Evolutionary conservation across 1,139 yeast genomes (phyloP), one percentile per base, ranked within the genome.

Genomic region (Kluyveromyces sp.): DNA sequence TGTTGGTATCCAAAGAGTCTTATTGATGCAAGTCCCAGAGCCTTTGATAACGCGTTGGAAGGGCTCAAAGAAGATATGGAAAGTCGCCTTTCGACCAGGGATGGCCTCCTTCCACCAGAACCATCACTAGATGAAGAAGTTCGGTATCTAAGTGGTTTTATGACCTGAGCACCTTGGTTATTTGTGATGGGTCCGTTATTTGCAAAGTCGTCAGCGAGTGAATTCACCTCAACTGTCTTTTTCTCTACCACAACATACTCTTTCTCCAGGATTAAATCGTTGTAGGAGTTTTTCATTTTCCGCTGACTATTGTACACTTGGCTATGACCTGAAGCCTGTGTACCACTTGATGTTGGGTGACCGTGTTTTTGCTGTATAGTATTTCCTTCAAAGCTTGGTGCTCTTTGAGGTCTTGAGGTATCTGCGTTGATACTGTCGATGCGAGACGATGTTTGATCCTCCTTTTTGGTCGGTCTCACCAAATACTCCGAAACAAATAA

Each of bases 181-280:
- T 38, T 38, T 4, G 41, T 31, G 4, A 22, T 38, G 43, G 76
- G 67, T 0, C 85, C 84, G 2, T 83, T 80, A 50, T 74, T 74
- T 2, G 85, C 92, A 44, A 89, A 69, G 60, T 88, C 95, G 63
- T 92, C 97, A 8, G 97, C 97, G 45, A 92, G 70, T 1, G 95
- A 94, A 66, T 92, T 92, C 9, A 92, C 95, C 62, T 92, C 97
- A 3, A 92, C 96, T 0, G 94, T 87, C 43, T 94, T 75, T 63
- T 88, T 89, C 61, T 92, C 97, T 20, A 92, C 92, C 33, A 92
- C 95, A 37, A 92, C 97, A 56, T 92, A 92, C 56, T 88, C 96
- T 51, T 78, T 79, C 53, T 84, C 94, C 45, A 80, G 40, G 25
- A 49, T 48, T 17, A 49, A 37, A 34, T 53, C 59, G 9, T 53